Percentiles rank a stretch among this genome's conserved stretches.
Conservation (phyloP, 495 filamentous ascomycete species). For the Lasiosphaeris hirsuta region DNA sequence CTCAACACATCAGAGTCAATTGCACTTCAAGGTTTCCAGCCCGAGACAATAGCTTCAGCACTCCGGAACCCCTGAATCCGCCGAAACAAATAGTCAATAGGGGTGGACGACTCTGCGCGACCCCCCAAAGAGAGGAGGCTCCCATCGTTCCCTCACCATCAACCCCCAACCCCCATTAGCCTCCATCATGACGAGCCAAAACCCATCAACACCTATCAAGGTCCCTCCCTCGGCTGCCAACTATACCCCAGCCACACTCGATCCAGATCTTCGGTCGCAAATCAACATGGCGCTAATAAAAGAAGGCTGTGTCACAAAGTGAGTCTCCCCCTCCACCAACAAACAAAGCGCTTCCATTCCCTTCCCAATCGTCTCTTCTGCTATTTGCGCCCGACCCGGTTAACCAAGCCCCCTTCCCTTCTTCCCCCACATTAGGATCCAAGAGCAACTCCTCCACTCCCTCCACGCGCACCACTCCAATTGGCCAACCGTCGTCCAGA, state of each 20-base stretch:
- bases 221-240: constrained; percentile 47
- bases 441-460: constrained; percentile 53
- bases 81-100: too few relatives aligned
- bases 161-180: background rate
- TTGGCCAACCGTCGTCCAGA: constrained; percentile 53
- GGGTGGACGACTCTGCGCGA: too few relatives aligned
- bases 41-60: too few relatives aligned
- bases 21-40: too few relatives aligned
- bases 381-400: constrained; percentile 5
- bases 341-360: background rate
- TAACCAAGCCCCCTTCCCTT: background rate
- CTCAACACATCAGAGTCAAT: too few relatives aligned
- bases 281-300: constrained; percentile 49
- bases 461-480: constrained; percentile 49
- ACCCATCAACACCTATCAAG: constrained; percentile 48
- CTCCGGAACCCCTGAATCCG: too few relatives aligned
- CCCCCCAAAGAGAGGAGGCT: too few relatives aligned
- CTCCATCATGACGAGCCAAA: constrained; percentile 38
- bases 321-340: constrained; percentile 8
- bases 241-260: constrained; percentile 49
- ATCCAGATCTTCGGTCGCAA: constrained; percentile 50
- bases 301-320: constrained; percentile 50
- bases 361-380: too few relatives aligned
- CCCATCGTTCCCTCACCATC: too few relatives aligned
- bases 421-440: constrained; percentile 41